Evolutionary conservation across 2,329 filamentous ascomycete species (phyloP).

Genomic region (Trichoderma atrobrunneum): DNA sequence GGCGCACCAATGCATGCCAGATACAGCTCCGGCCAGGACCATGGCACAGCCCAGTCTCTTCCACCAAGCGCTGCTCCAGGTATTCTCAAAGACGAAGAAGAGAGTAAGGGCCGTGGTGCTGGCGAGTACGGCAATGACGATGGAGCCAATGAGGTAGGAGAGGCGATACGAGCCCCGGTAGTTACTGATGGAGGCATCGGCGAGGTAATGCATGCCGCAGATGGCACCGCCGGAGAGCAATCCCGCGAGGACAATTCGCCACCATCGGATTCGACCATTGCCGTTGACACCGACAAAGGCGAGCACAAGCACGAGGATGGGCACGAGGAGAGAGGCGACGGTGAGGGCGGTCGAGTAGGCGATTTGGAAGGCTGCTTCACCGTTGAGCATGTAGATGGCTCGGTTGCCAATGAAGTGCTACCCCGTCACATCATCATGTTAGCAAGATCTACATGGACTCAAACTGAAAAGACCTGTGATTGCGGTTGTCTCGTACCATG

Average conservation of each 20-base stretch:
- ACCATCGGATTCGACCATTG: not conserved
- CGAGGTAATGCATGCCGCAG: not conserved
- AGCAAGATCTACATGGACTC: not conserved
- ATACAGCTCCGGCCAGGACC: conserved; percentile 71
- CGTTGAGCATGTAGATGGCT: not conserved
- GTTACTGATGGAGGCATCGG: not conserved
- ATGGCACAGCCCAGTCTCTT: conserved; percentile 65
- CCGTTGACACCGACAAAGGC: not conserved
- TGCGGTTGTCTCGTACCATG: not conserved
- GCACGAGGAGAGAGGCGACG: not conserved
- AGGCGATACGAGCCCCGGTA: not conserved
- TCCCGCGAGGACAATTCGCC: not conserved
- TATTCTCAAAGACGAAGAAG: conserved; percentile 72
- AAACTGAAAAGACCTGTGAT: not conserved
- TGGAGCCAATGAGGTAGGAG: not conserved
- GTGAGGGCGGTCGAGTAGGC: not conserved
- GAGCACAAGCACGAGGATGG: not conserved
- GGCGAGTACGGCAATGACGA: not conserved
- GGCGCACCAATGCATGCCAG: conserved; percentile 27
- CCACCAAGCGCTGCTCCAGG: conserved; percentile 77
- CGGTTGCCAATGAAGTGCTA: not conserved
- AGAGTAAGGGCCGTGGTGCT: conserved; percentile 57
- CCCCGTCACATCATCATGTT: not conserved
- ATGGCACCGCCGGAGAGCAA: not conserved
- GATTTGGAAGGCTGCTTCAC: not conserved